Base-by-base conservation (phyloP, 208 protist species). In the Angomonas deanei region DNA sequence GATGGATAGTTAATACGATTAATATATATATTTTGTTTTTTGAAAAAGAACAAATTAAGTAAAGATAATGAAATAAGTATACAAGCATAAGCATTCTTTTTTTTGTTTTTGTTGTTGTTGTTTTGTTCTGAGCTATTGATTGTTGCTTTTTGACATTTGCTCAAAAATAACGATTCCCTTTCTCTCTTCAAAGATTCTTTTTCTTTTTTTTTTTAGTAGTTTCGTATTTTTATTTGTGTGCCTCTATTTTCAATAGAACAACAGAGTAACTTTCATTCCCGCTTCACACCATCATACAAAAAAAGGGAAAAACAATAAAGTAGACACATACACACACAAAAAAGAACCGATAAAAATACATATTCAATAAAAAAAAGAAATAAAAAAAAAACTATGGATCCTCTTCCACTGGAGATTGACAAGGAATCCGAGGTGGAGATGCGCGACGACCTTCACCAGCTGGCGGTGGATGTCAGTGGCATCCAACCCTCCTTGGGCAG, bases 241-340 rank as follows among this genome's bases (percentile, higher is more conserved):
- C n/a, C n/a, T n/a, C n/a, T n/a, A n/a, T n/a, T n/a, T n/a, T n/a
- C n/a, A n/a, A n/a, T n/a, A n/a, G n/a, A n/a, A n/a, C n/a, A n/a
- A n/a, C n/a, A n/a, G n/a, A n/a, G n/a, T n/a, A n/a, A n/a, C n/a
- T n/a, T n/a, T n/a, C n/a, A n/a, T n/a, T n/a, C n/a, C n/a, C 34
- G 10, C 34, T 42, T 42, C 34, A 17, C 34, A 15, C 34, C 34
- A 42, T 42, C 34, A 15, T 8, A n/a, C n/a, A n/a, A n/a, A n/a
- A n/a, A n/a, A n/a, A n/a, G n/a, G n/a, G n/a, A n/a, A n/a, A n/a
- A n/a, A n/a, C n/a, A n/a, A n/a, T n/a, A n/a, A n/a, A n/a, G 27
- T 53, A 66, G n/a, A 58, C 36, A 66, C 33, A 66, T 28, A 66
- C 31, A 66, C 48, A 39, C 31, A 58, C 46, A 59, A 17, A 63